Percentiles rank a stretch among this genome's conserved stretches.
These are phyloP conservation scores for Colletotrichum somersetense DNA, from an alignment of 2,329 filamentous ascomycete species.

Conservation along the genomic window DNA sequence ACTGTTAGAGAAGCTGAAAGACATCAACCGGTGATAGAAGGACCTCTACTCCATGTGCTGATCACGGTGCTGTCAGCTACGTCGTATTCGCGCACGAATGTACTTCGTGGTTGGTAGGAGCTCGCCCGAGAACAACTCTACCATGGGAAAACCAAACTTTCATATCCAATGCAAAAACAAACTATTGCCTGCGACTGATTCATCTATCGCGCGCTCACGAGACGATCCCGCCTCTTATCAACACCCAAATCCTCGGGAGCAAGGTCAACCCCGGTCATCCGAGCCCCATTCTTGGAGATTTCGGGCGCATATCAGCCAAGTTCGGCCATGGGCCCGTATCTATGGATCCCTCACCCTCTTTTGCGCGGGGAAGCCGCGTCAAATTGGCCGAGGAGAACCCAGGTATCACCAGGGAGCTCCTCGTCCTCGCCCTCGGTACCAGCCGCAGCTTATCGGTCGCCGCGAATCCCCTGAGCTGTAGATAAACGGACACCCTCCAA, in stretches of 20 bases:
- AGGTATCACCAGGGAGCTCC: background rate
- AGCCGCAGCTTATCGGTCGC: background rate
- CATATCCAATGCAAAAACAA: background rate
- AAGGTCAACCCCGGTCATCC: conserved; percentile 13
- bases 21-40: too few species aligned
- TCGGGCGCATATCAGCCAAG: background rate
- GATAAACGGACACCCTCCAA: background rate
- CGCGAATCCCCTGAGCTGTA: background rate
- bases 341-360: conserved; percentile 5
- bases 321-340: background rate
- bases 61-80: background rate
- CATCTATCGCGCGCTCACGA: background rate
- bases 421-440: background rate
- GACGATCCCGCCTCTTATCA: conserved; percentile 10
- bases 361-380: conserved; percentile 24
- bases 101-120: background rate
- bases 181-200: background rate
- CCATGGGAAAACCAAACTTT: background rate
- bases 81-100: background rate
- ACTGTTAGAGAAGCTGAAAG: too few species aligned
- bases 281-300: background rate
- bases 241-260: background rate
- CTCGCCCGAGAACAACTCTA: background rate
- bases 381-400: conserved; percentile 20
- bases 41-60: background rate